Conservation (phyloP, 768 basidiomycete species). For the Psilocybe azurescens region DNA sequence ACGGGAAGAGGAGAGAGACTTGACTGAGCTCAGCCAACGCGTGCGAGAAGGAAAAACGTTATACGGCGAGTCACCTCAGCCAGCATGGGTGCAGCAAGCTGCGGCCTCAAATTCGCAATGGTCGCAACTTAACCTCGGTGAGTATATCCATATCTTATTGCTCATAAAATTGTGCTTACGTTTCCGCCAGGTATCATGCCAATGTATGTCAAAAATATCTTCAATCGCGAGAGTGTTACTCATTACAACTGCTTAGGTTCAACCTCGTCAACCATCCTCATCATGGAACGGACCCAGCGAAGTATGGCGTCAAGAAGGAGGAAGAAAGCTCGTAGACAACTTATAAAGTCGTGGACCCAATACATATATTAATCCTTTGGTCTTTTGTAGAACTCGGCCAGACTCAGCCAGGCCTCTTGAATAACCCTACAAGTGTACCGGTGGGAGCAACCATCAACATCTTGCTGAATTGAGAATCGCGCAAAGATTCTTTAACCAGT, state of each 20-base stretch:
- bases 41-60: slow-evolving; percentile 82
- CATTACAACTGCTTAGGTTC: slow-evolving; percentile 61
- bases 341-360: not conserved
- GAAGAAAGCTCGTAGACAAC: slow-evolving; percentile 30
- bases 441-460: not conserved
- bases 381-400: slow-evolving; percentile 2
- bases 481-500: no score
- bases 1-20: slow-evolving; percentile 78
- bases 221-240: slow-evolving; percentile 11
- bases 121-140: slow-evolving; percentile 93
- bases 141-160: slow-evolving; percentile 32
- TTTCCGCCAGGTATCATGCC: slow-evolving; percentile 36
- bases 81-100: slow-evolving; percentile 83
- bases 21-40: slow-evolving; percentile 77
- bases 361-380: slow-evolving; percentile 1
- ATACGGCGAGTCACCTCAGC: slow-evolving; percentile 84
- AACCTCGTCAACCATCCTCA: slow-evolving; percentile 92
- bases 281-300: slow-evolving; percentile 85
- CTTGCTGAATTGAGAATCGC: not conserved
- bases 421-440: not conserved
- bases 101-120: slow-evolving; percentile 90
- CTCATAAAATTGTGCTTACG: slow-evolving; percentile 55
- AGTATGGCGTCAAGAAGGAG: slow-evolving; percentile 62
- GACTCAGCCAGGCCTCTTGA: not conserved
- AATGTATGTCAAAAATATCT: slow-evolving; percentile 53